Conservation (phyloP, 2,329 filamentous ascomycete species). For the Colletotrichum cordylinicola region DNA sequence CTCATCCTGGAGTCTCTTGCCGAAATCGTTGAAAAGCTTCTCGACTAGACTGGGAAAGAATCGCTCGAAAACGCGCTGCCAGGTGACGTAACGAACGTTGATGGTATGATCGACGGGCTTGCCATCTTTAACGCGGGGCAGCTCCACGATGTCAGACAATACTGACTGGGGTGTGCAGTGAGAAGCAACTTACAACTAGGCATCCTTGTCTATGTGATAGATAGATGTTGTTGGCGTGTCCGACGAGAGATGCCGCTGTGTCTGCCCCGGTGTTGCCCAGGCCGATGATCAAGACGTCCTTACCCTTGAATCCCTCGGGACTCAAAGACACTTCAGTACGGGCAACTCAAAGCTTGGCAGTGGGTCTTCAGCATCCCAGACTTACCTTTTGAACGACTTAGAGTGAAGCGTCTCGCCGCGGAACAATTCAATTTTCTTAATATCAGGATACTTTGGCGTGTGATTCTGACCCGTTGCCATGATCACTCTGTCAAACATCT, state of each 20-base stretch:
- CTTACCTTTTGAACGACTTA: constrained; percentile 19
- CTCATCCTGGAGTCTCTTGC: neutral
- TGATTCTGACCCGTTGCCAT: constrained; percentile 38
- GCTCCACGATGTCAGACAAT: neutral
- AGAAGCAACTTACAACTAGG: constrained; percentile 34
- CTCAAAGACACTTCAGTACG: constrained; percentile 11
- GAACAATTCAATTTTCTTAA: constrained; percentile 41
- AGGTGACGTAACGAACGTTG: neutral
- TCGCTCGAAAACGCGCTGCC: neutral
- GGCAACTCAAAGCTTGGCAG: neutral
- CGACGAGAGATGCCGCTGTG: constrained; percentile 37
- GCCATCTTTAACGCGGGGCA: constrained; percentile 29
- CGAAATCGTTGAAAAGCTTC: constrained; percentile 1
- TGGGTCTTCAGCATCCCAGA: neutral
- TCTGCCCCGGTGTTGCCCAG: constrained; percentile 44
- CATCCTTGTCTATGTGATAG: constrained; percentile 45
- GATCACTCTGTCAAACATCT: constrained; percentile 41
- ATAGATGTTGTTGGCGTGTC: constrained; percentile 43
- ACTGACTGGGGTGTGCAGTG: no score
- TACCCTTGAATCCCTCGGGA: constrained; percentile 38
- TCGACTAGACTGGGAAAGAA: constrained; percentile 32
- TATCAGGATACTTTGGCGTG: constrained; percentile 36
- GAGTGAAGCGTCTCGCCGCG: constrained; percentile 44
- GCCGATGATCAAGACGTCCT: constrained; percentile 48
- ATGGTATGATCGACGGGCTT: constrained; percentile 34